These are phyloP conservation scores for Wallacemonas rigidus DNA, from an alignment of 208 protist species.

Conservation along the genomic window DNA sequence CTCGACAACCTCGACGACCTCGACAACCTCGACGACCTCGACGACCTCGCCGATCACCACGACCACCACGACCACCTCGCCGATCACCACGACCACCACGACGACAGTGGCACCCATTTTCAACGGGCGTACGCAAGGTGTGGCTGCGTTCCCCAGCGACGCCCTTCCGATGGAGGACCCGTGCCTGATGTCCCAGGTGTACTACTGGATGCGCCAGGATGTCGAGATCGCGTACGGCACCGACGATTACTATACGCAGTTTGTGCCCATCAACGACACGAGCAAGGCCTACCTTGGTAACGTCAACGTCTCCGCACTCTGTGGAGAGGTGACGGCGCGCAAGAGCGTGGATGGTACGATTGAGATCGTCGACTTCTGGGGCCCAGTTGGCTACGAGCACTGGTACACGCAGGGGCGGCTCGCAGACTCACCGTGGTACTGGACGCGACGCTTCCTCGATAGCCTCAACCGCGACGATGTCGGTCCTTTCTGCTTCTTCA, in stretches of 20 bases:
- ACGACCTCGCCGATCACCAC: conserved; percentile 3
- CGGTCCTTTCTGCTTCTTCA: conserved; percentile 45
- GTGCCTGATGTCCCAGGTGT: conserved; percentile 58
- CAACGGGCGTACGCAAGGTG: conserved; percentile 10
- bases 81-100: conserved; percentile 3
- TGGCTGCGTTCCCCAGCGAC: conserved; percentile 38
- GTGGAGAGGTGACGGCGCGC: conserved; percentile 32
- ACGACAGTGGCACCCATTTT: conserved; percentile 8
- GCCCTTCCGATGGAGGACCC: conserved; percentile 38
- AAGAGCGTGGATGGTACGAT: conserved; percentile 45
- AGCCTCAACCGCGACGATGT: conserved; percentile 18
- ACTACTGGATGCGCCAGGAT: conserved; percentile 44
- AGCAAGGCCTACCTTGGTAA: conserved; percentile 25
- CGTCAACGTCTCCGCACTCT: conserved; percentile 54
- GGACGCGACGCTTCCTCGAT: conserved; percentile 44
- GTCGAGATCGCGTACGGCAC: conserved; percentile 41
- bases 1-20: background rate
- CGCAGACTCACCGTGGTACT: conserved; percentile 34
- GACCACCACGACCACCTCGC: conserved; percentile 5
- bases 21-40: background rate
- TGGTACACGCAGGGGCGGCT: conserved; percentile 27
- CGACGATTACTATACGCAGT: conserved; percentile 48
- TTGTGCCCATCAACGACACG: conserved; percentile 31
- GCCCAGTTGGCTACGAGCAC: conserved; percentile 14
- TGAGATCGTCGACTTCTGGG: conserved; percentile 48